Evolutionary conservation across 1,284 basidiomycete genomes (phyloP), one percentile per base, ranked within the genome.

Genomic region (Athelia sp.): DNA sequence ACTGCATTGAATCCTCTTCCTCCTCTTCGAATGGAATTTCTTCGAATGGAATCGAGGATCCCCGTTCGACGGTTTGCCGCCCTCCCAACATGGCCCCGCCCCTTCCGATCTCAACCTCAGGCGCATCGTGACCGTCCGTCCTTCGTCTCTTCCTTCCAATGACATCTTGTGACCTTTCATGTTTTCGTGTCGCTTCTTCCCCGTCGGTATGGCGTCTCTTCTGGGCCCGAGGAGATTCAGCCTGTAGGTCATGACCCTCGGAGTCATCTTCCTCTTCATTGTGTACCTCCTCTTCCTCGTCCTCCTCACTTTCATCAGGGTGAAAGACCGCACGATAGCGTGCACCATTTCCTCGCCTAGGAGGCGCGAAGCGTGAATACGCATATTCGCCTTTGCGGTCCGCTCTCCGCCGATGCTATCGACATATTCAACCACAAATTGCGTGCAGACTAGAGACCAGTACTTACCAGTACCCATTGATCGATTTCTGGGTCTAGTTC

Each of bases 401-500:
- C 4, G 15, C 8, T 6, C 36, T 6, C 9, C 36, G 36, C 6
- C 36, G n/a, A 21, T 4, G 6, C 36, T 40, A n/a, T 21, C 15
- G n/a, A n/a, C 11, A 40, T 21, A 40, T 17, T 4, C n/a, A 40
- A n/a, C n/a, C 8, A 8, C 15, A 17, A n/a, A 9, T n/a, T n/a
- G 6, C n/a, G 4, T 40, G 4, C 15, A 40, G n/a, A 40, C 36
- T 9, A 21, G n/a, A 21, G 36, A 21, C n/a, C 19, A n/a, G n/a
- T 40, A 6, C 36, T 8, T 40, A 40, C 15, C 15, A 6, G 6
- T 21, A 21, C 19, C 6, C 36, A 40, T 40, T 40, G 36, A n/a
- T 40, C 19, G 31, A 84, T 78, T 3, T 51, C 51, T 17, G 1
- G 34, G 54, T 85, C 72, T 51, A 81, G 78, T 4, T 47, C 43